Percentiles rank a stretch among this genome's conserved stretches.
These are phyloP conservation scores for Calonectria pseudoturangicola DNA, from an alignment of 2,329 filamentous ascomycete genomes.

Conservation along the genomic window DNA sequence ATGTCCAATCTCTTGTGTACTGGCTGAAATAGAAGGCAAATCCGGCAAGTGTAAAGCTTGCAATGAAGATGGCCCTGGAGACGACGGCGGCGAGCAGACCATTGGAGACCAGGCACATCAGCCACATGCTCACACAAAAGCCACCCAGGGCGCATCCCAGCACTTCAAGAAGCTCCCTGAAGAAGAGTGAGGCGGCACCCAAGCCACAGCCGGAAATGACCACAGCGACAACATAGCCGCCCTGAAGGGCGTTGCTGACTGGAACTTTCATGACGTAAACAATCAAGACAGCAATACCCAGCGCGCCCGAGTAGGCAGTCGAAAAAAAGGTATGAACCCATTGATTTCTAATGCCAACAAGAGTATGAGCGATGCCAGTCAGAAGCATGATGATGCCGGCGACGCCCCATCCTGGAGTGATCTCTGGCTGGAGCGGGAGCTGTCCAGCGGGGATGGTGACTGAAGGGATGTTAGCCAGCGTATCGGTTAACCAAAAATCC, in stretches of 20 bases:
- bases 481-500: neutral
- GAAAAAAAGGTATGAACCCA: constrained; percentile 89
- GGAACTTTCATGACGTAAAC: constrained; percentile 91
- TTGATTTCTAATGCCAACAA: constrained; percentile 89
- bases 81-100: constrained; percentile 80
- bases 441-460: constrained; percentile 68
- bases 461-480: constrained; percentile 49
- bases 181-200: constrained; percentile 84
- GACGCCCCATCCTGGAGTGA: constrained; percentile 89
- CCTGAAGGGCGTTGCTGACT: constrained; percentile 84
- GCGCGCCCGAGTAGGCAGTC: constrained; percentile 80
- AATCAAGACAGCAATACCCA: constrained; percentile 88
- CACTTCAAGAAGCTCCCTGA: constrained; percentile 86
- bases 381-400: constrained; percentile 85
- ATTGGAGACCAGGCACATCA: constrained; percentile 84
- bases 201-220: constrained; percentile 83
- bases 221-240: constrained; percentile 88
- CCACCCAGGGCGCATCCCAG: constrained; percentile 92
- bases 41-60: constrained; percentile 78
- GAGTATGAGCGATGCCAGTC: constrained; percentile 80
- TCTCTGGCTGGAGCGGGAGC: constrained; percentile 82
- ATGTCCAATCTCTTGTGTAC: constrained; percentile 84
- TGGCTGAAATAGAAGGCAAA: constrained; percentile 87
- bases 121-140: constrained; percentile 93
- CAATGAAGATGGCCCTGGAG: constrained; percentile 84